A percentile compares a stretch with the other conserved stretches of the same genome.
Evolutionary conservation across 352 stramenopile genomes (phyloP).

Genomic region (Phytophthora aleatoria): DNA sequence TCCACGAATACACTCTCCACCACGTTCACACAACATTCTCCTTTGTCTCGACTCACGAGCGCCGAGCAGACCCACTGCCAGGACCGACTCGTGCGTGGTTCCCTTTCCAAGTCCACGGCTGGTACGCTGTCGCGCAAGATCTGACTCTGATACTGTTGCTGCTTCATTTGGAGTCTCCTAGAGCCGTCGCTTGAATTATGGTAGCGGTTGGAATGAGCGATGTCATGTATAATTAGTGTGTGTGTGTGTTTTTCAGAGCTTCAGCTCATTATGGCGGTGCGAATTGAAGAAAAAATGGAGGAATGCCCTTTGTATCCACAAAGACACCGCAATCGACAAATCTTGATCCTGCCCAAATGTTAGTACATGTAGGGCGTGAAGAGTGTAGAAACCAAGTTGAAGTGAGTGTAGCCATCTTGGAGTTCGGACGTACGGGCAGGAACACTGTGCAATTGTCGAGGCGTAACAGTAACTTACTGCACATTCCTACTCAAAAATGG

Average conservation of each 20-base stretch:
- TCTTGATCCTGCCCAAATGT: too few species aligned
- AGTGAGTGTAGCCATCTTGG: slow-evolving; percentile 16
- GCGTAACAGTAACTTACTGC: neutral
- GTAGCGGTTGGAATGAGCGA: slow-evolving; percentile 19
- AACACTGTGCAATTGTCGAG: neutral
- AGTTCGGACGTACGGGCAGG: neutral
- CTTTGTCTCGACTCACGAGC: slow-evolving; percentile 65
- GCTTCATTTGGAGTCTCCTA: slow-evolving; percentile 10
- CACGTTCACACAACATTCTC: slow-evolving; percentile 54
- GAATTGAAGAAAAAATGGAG: neutral
- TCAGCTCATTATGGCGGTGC: too few species aligned
- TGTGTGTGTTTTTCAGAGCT: too few species aligned
- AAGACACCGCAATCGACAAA: too few species aligned
- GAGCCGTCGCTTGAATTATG: slow-evolving; percentile 9
- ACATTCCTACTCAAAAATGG: neutral
- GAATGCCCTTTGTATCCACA: too few species aligned
- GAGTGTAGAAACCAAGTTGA: slow-evolving; percentile 1
- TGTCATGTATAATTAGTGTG: slow-evolving; percentile 27
- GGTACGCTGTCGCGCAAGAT: slow-evolving; percentile 64
- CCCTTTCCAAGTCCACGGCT: slow-evolving; percentile 49
- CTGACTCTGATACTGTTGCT: slow-evolving; percentile 35
- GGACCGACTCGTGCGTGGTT: slow-evolving; percentile 48
- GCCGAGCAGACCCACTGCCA: slow-evolving; percentile 78
- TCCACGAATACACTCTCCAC: slow-evolving; percentile 78
- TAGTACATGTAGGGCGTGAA: neutral